Percentiles rank a stretch among this genome's conserved stretches.
phyloP scores from a whole-genome alignment of 2,329 filamentous ascomycete species.

The Diaporthe sp. region DNA sequence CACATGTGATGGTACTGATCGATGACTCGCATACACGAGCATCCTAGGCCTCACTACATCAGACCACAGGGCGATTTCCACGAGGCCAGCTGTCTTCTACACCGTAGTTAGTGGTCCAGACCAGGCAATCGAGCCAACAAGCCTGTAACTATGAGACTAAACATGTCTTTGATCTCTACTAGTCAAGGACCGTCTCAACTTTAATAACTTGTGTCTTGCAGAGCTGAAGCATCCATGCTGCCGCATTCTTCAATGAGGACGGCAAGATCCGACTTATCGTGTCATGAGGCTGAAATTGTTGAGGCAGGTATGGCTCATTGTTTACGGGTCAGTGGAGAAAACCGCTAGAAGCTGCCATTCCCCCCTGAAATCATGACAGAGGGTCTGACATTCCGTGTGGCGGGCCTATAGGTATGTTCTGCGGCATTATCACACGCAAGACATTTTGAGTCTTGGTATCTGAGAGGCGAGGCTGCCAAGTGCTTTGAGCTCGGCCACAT shows the following conservation, averaged over 20 bases:
- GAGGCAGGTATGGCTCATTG: neutral
- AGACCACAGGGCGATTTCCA: neutral
- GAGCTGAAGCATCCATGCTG: neutral
- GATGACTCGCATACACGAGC: neutral
- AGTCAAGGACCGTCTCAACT: neutral
- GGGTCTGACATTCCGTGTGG: neutral
- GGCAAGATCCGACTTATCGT: neutral
- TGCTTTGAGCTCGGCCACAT: constrained; percentile 15
- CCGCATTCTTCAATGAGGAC: neutral
- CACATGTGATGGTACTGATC: too few species aligned
- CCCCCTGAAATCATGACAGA: neutral
- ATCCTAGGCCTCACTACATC: neutral
- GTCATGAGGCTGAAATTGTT: neutral
- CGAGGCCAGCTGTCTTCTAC: too few species aligned
- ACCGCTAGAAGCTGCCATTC: neutral
- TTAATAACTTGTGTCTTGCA: fast-evolving
- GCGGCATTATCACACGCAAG: constrained; percentile 16
- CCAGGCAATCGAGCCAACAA: neutral
- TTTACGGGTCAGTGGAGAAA: neutral
- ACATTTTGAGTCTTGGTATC: constrained; percentile 16
- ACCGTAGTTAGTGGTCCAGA: neutral
- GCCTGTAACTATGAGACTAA: neutral
- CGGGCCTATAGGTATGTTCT: neutral
- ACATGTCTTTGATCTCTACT: neutral
- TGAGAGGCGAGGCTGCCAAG: constrained; percentile 19